Evolutionary conservation across 176 grass and related monocot species (phyloP), one percentile per base, ranked within the genome.

Genomic region (Triticum monococcum): DNA sequence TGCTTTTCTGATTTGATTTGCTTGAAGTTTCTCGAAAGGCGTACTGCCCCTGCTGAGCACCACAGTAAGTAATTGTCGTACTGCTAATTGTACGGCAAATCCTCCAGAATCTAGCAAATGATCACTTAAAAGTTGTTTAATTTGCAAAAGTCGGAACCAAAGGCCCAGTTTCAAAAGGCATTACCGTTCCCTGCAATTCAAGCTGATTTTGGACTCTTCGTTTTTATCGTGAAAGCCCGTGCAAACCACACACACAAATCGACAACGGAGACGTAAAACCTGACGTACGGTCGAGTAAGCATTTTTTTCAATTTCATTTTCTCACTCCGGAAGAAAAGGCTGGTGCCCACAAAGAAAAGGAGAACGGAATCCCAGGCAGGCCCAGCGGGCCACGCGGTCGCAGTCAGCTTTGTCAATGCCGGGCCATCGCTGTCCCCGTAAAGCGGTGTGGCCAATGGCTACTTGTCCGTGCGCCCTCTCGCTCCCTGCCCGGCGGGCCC

Each of bases 361-460:
- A 63, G 24, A 73, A 56, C 0, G 43, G 43, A 70, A 85, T 78
- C 74, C 45, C 52, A 61, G 16, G 45, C 13, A n/a, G 22, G 70
- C 68, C 68, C 11, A 22, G 72, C 25, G 62, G 80, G 74, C 52
- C 73, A 63, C 17, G 1, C 22, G 1, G 72, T 30, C 41, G 11
- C 80, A 38, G 77, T 85, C 61, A 78, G 81, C 81, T 84, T 92
- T 89, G 90, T 88, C 92, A 52, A 68, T 83, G 59, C 65, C 64
- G 81, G 92, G 92, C 76, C 87, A 85, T 50, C 41, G 24, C 72
- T 75, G 72, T 75, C 41, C 40, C 72, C 72, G 72, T 75, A 75
- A 75, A 75, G 72, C 72, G 7, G 72, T 48, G 72, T 30, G 72
- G 0, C 71, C 40, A 48, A 48, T 48, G 41, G 40, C 23, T 48